Base-by-base conservation (phyloP, 148 eudicot species). In the Nepenthes gracilis region DNA sequence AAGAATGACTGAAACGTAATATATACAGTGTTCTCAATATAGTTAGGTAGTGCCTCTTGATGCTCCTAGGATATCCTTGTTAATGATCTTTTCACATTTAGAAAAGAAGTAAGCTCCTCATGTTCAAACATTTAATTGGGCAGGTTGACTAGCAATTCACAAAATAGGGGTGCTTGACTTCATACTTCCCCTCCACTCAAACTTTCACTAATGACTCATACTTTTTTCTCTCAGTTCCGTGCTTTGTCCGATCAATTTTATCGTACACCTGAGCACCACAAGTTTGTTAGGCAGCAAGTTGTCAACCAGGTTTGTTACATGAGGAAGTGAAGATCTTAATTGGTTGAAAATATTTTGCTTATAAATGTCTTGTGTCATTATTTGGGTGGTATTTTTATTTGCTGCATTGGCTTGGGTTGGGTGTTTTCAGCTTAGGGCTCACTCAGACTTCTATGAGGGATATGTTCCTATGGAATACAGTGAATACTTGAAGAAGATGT, bases 401-500 rank as follows among this genome's bases (percentile, higher is more conserved):
- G n/a, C n/a, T n/a, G n/a, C n/a, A n/a, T n/a, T n/a, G n/a, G n/a
- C n/a, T 49, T 33, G 12, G 7, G 14, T 13, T 59, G 6, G 23
- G 13, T 23, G 7, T 73, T 62, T 36, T 67, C 85, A 91, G 97
- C 97, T 91, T 13, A 85, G 83, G 66, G 75, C 87, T 43, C 83
- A 85, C 35, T 80, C 81, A 51, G 87, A 81, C 52, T 40, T 64
- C 66, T 91, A 91, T 36, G 96, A 87, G 74, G 97, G 83, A 64
- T 91, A 91, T 69, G 97, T 91, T 61, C 87, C 97, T 34, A 91
- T 91, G 97, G 95, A 81, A 62, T 91, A 83, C 71, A 79, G 74
- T 65, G 93, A 85, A 59, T 91, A 91, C 63, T 76, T 87, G 66
- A 72, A 81, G 80, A 87, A 75, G 68, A 83, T 90, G 72, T 77